Evolutionary conservation across 2,329 filamentous ascomycete species (phyloP).

Genomic region (Hymenoscyphus infarciens): DNA sequence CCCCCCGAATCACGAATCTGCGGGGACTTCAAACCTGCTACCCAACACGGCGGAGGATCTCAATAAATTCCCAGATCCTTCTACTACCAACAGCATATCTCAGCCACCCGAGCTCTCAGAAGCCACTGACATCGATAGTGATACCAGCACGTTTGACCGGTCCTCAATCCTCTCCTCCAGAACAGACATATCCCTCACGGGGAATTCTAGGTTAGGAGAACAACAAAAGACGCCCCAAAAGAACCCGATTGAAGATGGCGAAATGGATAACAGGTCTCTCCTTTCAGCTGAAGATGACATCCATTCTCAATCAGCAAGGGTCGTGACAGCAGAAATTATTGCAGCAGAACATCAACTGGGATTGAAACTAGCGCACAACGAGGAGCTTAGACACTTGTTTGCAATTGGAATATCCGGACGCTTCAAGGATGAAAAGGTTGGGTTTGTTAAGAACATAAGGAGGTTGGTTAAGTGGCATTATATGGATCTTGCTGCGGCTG

Average conservation of each 20-base stretch:
- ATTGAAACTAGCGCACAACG: background rate
- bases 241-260: background rate
- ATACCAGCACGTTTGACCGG: too few species aligned
- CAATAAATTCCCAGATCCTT: too few species aligned
- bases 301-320: background rate
- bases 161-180: too few species aligned
- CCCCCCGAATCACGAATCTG: too few species aligned
- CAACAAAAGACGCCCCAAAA: too few species aligned
- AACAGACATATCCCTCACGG: too few species aligned
- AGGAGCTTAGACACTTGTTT: background rate
- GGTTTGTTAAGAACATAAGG: background rate
- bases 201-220: too few species aligned
- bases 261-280: background rate
- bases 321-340: background rate
- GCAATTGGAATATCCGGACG: background rate
- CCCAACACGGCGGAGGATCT: too few species aligned
- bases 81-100: too few species aligned
- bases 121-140: too few species aligned
- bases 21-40: too few species aligned
- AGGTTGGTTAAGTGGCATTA: background rate
- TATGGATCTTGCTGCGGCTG: background rate
- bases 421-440: background rate
- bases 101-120: too few species aligned
- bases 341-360: background rate
- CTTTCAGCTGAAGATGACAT: background rate